Conservation (phyloP, 192 early-diverging fungal species). For the Rhizophagus prolifer region DNA sequence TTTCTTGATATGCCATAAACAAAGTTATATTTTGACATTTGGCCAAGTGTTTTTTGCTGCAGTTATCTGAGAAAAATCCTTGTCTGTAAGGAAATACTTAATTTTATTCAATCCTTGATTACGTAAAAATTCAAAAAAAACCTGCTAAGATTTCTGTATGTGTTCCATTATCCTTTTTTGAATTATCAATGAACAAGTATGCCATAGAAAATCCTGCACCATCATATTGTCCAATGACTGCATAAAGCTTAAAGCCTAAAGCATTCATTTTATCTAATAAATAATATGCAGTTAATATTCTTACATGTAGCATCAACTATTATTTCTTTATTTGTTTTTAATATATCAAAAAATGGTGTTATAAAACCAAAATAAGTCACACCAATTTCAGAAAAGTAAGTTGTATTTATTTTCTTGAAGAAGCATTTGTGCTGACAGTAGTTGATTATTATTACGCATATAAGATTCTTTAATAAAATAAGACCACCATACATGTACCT, state of each 20-base stretch:
- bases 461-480: background rate
- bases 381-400: background rate
- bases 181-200: background rate
- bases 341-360: background rate
- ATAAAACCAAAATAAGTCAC: background rate
- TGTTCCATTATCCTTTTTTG: background rate
- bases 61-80: background rate
- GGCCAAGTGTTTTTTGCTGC: background rate
- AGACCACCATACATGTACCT: background rate
- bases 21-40: background rate
- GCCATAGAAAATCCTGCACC: background rate
- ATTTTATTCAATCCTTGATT: background rate
- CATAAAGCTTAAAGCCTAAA: conserved; percentile 1
- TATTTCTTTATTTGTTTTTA: background rate
- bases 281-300: too few relatives aligned
- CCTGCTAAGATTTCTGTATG: background rate
- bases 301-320: conserved; percentile 7
- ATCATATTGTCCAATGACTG: background rate
- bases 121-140: background rate
- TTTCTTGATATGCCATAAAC: background rate
- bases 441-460: background rate
- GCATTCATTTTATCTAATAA: background rate
- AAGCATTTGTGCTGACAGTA: background rate
- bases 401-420: background rate
- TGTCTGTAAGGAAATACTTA: background rate